Conservation (phyloP, 1,284 basidiomycete genomes). For the Bjerkandera adusta region DNA sequence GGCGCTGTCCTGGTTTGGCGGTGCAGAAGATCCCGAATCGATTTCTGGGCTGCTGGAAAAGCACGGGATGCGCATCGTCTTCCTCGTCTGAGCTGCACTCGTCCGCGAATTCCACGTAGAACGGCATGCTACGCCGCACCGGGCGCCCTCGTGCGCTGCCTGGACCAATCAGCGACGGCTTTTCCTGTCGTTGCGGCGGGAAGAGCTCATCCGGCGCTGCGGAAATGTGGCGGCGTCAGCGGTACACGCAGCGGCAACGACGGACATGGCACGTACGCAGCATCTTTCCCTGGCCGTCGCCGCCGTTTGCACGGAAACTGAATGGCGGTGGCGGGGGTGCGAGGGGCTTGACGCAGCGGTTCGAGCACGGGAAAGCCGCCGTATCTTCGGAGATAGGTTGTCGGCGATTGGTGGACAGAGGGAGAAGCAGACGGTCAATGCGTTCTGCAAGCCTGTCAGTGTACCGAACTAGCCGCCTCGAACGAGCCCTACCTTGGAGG, state of each 20-base stretch:
- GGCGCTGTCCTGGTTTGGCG: conserved; percentile 1
- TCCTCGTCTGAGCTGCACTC: not conserved
- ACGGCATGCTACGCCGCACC: not conserved
- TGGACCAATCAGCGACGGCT: not conserved
- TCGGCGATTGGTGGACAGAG: conserved; percentile 13
- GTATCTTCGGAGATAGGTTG: conserved; percentile 9
- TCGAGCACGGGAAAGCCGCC: conserved; percentile 1
- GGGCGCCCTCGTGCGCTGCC: not conserved
- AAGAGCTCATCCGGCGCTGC: conserved; percentile 15
- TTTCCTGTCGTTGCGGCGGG: not conserved
- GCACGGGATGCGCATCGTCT: not conserved
- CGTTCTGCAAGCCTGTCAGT: conserved; percentile 9
- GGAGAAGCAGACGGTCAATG: conserved; percentile 16
- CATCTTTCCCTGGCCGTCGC: conserved; percentile 6
- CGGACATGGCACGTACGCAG: conserved; percentile 11
- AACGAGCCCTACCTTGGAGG: conserved; percentile 11
- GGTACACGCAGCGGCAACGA: too few species aligned
- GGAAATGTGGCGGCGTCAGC: not conserved
- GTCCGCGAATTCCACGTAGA: not conserved
- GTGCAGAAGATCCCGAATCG: conserved; percentile 19
- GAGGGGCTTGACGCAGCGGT: not conserved
- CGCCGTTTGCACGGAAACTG: not conserved
- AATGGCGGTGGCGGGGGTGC: not conserved
- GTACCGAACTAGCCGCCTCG: not conserved
- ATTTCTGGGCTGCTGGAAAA: conserved; percentile 7